A percentile compares a stretch with the other conserved stretches of the same genome.
Evolutionary conservation across 345 rosid species (phyloP).

Genomic region (Dipteronia sinensis): DNA sequence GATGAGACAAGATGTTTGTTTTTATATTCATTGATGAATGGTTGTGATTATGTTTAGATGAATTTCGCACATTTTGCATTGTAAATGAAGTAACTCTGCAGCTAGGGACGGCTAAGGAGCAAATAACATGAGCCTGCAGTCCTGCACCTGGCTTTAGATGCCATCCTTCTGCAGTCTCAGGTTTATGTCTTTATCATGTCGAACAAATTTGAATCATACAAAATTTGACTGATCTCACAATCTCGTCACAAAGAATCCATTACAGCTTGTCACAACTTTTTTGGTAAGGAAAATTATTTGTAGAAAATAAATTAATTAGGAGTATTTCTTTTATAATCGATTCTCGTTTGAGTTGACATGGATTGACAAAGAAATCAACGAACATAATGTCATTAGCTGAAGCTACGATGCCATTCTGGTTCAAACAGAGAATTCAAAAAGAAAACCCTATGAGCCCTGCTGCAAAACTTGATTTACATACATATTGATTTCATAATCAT

Average conservation of each 20-base stretch:
- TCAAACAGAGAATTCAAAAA: too few species aligned
- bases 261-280: too few species aligned
- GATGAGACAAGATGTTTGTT: constrained; percentile 12
- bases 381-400: background rate
- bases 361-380: background rate
- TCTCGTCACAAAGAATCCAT: too few species aligned
- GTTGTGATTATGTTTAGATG: background rate
- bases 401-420: too few species aligned
- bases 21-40: background rate
- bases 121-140: background rate
- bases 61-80: background rate
- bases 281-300: background rate
- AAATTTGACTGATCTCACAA: background rate
- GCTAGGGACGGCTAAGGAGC: constrained; percentile 16
- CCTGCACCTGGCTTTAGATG: background rate
- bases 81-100: background rate
- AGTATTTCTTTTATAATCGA: too few species aligned
- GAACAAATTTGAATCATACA: background rate
- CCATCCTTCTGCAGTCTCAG: constrained; percentile 1
- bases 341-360: background rate
- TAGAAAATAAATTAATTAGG: too few species aligned
- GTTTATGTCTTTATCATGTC: background rate
- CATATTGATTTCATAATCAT: too few species aligned
- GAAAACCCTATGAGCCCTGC: too few species aligned
- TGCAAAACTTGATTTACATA: too few species aligned